Conservation (phyloP, 2,329 filamentous ascomycete species). For the Hypoxylon sp. region DNA sequence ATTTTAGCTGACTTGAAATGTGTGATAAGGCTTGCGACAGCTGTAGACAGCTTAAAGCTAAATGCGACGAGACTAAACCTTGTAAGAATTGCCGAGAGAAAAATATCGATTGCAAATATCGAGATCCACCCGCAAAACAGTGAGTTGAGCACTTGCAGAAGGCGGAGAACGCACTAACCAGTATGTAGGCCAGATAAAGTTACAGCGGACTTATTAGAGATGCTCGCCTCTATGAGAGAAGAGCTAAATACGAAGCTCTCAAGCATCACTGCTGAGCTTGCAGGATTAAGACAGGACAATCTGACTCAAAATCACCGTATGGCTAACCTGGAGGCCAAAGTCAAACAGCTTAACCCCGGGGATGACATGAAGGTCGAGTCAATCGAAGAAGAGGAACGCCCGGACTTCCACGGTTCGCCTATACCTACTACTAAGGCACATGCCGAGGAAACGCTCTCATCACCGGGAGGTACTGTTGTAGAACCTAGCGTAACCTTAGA, state of each 20-base stretch:
- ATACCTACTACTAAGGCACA: conserved; percentile 42
- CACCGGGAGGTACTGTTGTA: conserved; percentile 52
- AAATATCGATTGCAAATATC: conserved; percentile 85
- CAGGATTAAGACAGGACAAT: conserved; percentile 34
- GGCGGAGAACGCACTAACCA: conserved; percentile 28
- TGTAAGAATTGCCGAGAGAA: conserved; percentile 93
- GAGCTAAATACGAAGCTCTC: conserved; percentile 57
- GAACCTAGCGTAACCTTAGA: conserved; percentile 49
- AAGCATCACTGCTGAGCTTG: conserved; percentile 52
- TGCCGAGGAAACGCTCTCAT: conserved; percentile 47
- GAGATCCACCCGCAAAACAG: conserved; percentile 93
- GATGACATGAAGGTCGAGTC: conserved; percentile 53
- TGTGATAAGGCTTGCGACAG: conserved; percentile 84
- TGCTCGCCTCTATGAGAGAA: conserved; percentile 58
- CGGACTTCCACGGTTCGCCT: conserved; percentile 48
- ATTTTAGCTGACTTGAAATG: conserved; percentile 46
- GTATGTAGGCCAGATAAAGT: conserved; percentile 69
- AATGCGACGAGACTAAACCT: conserved; percentile 89
- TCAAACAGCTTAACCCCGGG: conserved; percentile 49
- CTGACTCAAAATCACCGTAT: conserved; percentile 53
- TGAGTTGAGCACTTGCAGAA: conserved; percentile 62
- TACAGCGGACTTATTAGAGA: conserved; percentile 71
- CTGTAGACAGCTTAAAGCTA: conserved; percentile 88
- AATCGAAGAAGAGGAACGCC: conserved; percentile 53
- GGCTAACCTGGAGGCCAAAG: conserved; percentile 57